Evolutionary conservation across 78 protist genomes (phyloP).

Genomic region (Dictyostelium capitatum): DNA sequence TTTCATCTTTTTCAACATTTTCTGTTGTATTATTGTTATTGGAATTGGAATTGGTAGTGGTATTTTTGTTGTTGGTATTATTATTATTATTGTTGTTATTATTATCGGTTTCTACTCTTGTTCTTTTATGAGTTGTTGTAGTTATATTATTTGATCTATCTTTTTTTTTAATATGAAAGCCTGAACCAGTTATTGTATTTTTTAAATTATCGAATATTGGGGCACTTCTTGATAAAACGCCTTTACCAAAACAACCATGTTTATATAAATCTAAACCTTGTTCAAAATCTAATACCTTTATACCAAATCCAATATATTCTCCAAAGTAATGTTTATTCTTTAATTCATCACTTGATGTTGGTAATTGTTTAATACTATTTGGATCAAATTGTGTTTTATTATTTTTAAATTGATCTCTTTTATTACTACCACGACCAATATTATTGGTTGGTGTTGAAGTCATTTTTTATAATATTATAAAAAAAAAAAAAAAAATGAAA

Average conservation of each 20-base stretch:
- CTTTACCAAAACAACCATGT: constrained; percentile 72
- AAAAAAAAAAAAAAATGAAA: background rate
- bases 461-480: background rate
- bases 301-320: constrained; percentile 45
- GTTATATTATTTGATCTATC: background rate
- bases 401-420: background rate
- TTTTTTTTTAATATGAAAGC: constrained; percentile 43
- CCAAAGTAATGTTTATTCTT: constrained; percentile 49
- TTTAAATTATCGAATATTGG: constrained; percentile 20
- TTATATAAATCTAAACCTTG: constrained; percentile 50
- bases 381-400: constrained; percentile 12
- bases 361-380: background rate
- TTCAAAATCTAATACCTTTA: constrained; percentile 27
- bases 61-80: too few species aligned
- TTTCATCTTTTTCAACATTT: too few species aligned
- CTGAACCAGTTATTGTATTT: background rate
- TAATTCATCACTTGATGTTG: constrained; percentile 19
- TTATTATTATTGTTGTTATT: background rate
- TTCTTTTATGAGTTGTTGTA: background rate
- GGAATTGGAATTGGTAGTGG: too few species aligned
- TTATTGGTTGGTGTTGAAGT: background rate
- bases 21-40: too few species aligned
- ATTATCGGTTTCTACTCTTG: background rate
- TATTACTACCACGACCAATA: too few species aligned
- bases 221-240: constrained; percentile 39